Percentiles rank a stretch among this genome's conserved stretches.
phyloP scores from a whole-genome alignment of 2,329 filamentous ascomycete genomes.

The Tolypocladium album region DNA sequence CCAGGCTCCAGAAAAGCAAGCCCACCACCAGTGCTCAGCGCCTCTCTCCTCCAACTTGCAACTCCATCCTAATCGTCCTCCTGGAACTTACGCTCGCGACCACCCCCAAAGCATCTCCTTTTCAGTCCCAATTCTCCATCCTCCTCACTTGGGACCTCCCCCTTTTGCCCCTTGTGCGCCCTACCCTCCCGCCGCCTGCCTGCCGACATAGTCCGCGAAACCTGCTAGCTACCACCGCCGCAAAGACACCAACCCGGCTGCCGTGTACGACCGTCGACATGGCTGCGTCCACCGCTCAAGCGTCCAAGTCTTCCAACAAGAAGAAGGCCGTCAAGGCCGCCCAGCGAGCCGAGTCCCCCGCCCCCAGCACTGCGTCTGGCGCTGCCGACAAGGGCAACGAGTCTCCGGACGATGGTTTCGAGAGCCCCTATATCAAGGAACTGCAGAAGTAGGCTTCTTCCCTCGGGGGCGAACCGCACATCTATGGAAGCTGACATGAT shows the following conservation, averaged over 20 bases:
- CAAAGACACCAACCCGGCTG: neutral
- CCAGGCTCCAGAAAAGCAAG: neutral
- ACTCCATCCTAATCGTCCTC: neutral
- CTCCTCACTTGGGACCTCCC: neutral
- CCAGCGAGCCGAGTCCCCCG: conserved; percentile 43
- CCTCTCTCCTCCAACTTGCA: neutral
- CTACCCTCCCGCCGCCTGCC: neutral
- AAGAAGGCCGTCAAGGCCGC: conserved; percentile 49
- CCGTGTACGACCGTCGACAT: conserved; percentile 22
- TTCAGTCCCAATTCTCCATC: neutral
- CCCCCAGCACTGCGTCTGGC: conserved; percentile 34
- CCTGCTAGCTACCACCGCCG: neutral
- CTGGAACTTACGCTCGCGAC: neutral
- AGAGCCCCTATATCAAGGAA: conserved; percentile 77
- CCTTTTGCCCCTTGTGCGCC: neutral
- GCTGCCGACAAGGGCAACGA: conserved; percentile 41
- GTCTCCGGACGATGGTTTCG: conserved; percentile 48
- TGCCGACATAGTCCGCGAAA: neutral
- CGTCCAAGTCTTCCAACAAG: conserved; percentile 60
- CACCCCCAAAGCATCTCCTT: neutral
- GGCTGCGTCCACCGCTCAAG: conserved; percentile 51
- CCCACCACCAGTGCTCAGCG: neutral
- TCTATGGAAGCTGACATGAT: neutral
- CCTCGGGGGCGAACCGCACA: too few relatives aligned
- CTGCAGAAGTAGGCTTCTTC: conserved; percentile 65